Conservation (phyloP, 2,329 filamentous ascomycete genomes). For the Epichloe gansuensis region DNA sequence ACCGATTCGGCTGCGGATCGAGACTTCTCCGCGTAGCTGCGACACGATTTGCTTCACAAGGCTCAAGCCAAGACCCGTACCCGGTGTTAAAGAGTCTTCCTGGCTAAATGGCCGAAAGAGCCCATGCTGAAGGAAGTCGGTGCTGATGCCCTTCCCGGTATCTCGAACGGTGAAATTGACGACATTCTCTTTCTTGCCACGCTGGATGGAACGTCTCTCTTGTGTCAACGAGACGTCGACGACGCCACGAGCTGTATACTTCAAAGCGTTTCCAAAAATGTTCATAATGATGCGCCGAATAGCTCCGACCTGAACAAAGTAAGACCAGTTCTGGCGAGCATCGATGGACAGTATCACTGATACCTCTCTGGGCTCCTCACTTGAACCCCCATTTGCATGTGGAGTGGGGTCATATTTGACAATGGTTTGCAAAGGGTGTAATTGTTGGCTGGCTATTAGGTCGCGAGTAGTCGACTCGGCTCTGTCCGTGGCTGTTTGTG, state of each 20-base stretch:
- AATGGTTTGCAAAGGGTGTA: slow-evolving; percentile 30
- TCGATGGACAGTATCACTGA: slow-evolving; percentile 24
- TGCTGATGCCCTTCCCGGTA: slow-evolving; percentile 52
- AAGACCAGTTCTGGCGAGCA: slow-evolving; percentile 34
- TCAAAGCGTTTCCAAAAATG: slow-evolving; percentile 47
- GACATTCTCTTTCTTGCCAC: slow-evolving; percentile 5
- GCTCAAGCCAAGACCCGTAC: slow-evolving; percentile 51
- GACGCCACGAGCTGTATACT: slow-evolving; percentile 35
- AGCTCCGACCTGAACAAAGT: slow-evolving; percentile 39
- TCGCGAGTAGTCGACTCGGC: slow-evolving; percentile 6
- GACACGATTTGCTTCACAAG: slow-evolving; percentile 49
- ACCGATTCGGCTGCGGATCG: slow-evolving; percentile 33
- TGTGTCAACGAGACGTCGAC: slow-evolving; percentile 19
- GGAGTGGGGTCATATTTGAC: slow-evolving; percentile 10
- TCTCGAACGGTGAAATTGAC: slow-evolving; percentile 40
- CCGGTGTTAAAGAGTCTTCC: slow-evolving; percentile 45
- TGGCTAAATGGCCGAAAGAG: slow-evolving; percentile 51
- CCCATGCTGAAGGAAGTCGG: slow-evolving; percentile 45
- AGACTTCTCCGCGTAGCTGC: slow-evolving; percentile 44
- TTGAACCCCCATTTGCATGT: neutral
- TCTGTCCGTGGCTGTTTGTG: slow-evolving; percentile 8
- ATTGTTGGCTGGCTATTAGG: slow-evolving; percentile 9
- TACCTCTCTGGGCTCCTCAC: slow-evolving; percentile 12
- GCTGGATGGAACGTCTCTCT: neutral
- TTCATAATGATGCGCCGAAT: slow-evolving; percentile 47